phyloP scores from a whole-genome alignment of 768 basidiomycete species.

The Podaxis rugospora region DNA sequence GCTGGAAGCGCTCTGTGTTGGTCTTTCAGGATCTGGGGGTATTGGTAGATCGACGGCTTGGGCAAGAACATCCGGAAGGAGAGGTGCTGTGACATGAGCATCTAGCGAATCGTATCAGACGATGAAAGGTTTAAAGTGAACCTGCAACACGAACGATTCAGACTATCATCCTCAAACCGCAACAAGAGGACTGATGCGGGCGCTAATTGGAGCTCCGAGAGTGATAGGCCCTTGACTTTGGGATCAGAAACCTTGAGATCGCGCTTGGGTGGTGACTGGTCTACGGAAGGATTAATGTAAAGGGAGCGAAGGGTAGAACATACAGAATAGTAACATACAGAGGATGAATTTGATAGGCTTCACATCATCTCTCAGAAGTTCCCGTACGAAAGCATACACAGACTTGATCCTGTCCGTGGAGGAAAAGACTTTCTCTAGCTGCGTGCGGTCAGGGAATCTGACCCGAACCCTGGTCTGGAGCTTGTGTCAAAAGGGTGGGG shows the following conservation, averaged over 20 bases:
- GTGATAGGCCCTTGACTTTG: constrained; percentile 58
- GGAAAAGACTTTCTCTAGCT: constrained; percentile 73
- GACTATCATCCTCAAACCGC: constrained; percentile 64
- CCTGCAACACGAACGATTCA: constrained; percentile 52
- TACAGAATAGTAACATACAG: constrained; percentile 46
- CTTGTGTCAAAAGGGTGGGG: neutral
- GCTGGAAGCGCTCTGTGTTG: constrained; percentile 1
- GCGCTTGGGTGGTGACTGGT: constrained; percentile 77
- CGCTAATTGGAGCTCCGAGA: constrained; percentile 69
- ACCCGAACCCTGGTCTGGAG: constrained; percentile 76
- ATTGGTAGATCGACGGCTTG: constrained; percentile 64
- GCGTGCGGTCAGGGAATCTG: constrained; percentile 75
- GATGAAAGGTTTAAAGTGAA: neutral
- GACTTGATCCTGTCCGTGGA: constrained; percentile 77
- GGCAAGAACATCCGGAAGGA: constrained; percentile 50
- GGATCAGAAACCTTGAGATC: constrained; percentile 83
- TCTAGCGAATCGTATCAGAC: constrained; percentile 31
- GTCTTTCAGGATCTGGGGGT: constrained; percentile 34
- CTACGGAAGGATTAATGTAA: constrained; percentile 30
- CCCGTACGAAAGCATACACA: constrained; percentile 82
- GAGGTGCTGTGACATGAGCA: constrained; percentile 55
- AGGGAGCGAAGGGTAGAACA: neutral
- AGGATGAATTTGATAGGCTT: constrained; percentile 80
- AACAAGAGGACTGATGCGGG: constrained; percentile 78
- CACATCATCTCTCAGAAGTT: constrained; percentile 66